phyloP scores from a whole-genome alignment of 495 filamentous ascomycete species.

The Friedmanniomyces endolithicus region DNA sequence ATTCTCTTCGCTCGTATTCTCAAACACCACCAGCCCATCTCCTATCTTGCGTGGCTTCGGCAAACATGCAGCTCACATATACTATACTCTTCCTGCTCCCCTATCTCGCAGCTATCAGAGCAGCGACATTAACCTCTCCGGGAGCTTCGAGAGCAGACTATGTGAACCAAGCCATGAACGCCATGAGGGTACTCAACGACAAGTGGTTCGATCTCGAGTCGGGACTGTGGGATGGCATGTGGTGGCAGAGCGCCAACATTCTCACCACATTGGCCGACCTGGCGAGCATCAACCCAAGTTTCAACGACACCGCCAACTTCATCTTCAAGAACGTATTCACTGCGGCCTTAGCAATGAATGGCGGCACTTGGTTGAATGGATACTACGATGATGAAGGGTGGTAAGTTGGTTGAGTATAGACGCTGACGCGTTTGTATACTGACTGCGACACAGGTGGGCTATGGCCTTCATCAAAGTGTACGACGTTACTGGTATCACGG shows the following conservation, averaged over 20 bases:
- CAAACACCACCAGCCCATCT: background rate
- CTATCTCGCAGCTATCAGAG: background rate
- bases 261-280: slow-evolving; percentile 7
- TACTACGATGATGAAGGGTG: slow-evolving; percentile 32
- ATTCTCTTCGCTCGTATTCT: background rate
- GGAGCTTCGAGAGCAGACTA: background rate
- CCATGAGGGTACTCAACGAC: background rate
- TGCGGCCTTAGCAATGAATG: slow-evolving; percentile 3
- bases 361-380: slow-evolving; percentile 19
- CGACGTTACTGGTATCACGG: slow-evolving; percentile 24
- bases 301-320: background rate
- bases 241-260: slow-evolving; percentile 5
- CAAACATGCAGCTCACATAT: background rate
- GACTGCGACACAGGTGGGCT: slow-evolving; percentile 7
- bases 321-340: slow-evolving; percentile 19
- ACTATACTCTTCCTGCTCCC: background rate
- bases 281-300: background rate
- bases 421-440: background rate
- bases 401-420: slow-evolving; percentile 11
- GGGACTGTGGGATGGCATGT: background rate
- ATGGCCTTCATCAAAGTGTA: slow-evolving; percentile 26
- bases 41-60: background rate
- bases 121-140: background rate
- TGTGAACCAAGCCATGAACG: slow-evolving; percentile 1
- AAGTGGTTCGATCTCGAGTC: background rate